Evolutionary conservation across 1,139 yeast species (phyloP).

Genomic region (Yamadazyma spencermartinsiae): DNA sequence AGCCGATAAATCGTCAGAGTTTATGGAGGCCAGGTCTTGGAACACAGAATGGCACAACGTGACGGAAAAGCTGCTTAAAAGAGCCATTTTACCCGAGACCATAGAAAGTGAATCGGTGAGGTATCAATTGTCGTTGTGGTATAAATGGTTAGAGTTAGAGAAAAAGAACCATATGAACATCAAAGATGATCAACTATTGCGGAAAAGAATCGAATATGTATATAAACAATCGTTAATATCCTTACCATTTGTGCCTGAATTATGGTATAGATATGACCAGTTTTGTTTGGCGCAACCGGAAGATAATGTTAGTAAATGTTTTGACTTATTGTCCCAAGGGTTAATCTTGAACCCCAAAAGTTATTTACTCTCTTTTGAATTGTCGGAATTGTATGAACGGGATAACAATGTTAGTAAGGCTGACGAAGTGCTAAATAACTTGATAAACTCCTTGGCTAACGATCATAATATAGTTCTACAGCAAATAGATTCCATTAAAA

Average conservation of each 20-base stretch:
- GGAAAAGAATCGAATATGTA: conserved; percentile 68
- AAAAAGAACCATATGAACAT: conserved; percentile 65
- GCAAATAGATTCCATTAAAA: conserved; percentile 26
- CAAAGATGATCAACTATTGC: conserved; percentile 46
- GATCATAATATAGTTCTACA: conserved; percentile 29
- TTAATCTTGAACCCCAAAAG: conserved; percentile 70
- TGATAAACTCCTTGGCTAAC: conserved; percentile 44
- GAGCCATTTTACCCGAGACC: conserved; percentile 38
- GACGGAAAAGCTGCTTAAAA: conserved; percentile 42
- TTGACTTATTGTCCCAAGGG: conserved; percentile 55
- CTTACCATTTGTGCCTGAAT: conserved; percentile 73
- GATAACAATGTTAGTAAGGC: conserved; percentile 54
- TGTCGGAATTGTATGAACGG: conserved; percentile 70
- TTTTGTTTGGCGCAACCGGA: conserved; percentile 29
- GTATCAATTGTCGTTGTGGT: conserved; percentile 59
- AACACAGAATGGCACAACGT: conserved; percentile 67
- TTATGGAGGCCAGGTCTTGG: conserved; percentile 85
- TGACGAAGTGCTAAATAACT: conserved; percentile 48
- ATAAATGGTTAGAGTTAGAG: conserved; percentile 80
- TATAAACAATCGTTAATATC: conserved; percentile 70
- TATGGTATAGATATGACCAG: conserved; percentile 72
- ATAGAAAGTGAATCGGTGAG: conserved; percentile 18
- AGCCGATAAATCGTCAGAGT: conserved; percentile 80
- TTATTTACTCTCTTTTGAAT: conserved; percentile 62
- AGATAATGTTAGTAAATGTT: conserved; percentile 28